Percentiles rank a stretch among this genome's conserved stretches.
These are phyloP conservation scores for Camillea tinctor DNA, from an alignment of 2,329 filamentous ascomycete species.

Conservation along the genomic window DNA sequence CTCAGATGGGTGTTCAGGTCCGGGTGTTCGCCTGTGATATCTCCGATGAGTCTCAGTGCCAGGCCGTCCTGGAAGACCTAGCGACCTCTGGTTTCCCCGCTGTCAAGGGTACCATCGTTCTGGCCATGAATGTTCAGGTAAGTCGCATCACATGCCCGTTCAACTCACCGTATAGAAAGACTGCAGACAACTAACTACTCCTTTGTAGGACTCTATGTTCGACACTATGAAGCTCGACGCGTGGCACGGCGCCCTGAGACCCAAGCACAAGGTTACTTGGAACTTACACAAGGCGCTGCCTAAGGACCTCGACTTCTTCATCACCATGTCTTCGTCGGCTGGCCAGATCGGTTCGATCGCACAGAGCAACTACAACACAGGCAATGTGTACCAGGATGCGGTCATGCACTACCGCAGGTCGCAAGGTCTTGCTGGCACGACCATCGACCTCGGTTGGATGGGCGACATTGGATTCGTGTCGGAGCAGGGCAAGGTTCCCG, in stretches of 20 bases:
- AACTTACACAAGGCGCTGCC: constrained; percentile 29
- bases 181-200: too few species aligned
- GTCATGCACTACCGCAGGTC: constrained; percentile 27
- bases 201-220: constrained; percentile 29
- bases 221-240: constrained; percentile 29
- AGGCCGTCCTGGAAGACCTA: constrained; percentile 23
- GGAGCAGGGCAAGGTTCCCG: constrained; percentile 29
- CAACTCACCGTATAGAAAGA: constrained; percentile 2
- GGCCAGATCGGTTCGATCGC: constrained; percentile 31
- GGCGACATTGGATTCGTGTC: constrained; percentile 29
- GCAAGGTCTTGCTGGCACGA: constrained; percentile 26
- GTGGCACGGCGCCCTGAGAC: constrained; percentile 24
- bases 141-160: constrained; percentile 1
- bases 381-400: constrained; percentile 31
- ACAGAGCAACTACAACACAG: constrained; percentile 32
- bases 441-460: constrained; percentile 29
- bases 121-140: constrained; percentile 30
- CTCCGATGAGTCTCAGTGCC: constrained; percentile 23
- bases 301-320: constrained; percentile 32
- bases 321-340: constrained; percentile 27
- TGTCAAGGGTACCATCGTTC: constrained; percentile 24
- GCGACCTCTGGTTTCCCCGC: constrained; percentile 25
- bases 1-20: constrained; percentile 20
- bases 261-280: constrained; percentile 27
- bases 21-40: constrained; percentile 23